Evolutionary conservation across 2,329 filamentous ascomycete genomes (phyloP), one percentile per base, ranked within the genome.

Genomic region (Parastagonospora nodorum): DNA sequence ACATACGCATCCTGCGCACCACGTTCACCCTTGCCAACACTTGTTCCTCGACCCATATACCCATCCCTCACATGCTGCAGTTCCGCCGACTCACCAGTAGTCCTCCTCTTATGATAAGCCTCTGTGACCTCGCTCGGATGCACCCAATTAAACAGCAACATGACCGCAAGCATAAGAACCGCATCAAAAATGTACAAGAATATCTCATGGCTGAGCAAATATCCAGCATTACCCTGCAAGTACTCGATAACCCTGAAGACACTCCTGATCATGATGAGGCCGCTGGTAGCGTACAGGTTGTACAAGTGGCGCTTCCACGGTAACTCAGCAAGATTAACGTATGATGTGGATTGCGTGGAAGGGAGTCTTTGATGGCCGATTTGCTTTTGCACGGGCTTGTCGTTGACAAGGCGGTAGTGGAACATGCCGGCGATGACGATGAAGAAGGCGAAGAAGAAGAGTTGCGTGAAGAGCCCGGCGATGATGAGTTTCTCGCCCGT

Each of bases 161-260:
- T 78, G 4, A 77, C 74, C 3, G 63, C 28, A n/a, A 73, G 58
- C 75, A 79, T 78, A 16, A 78, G 63, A 2, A 61, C 30, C 12
- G 75, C 74, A 67, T 81, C 78, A 45, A 80, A 77, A 27, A 77
- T 57, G 55, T 80, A 80, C 1, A 78, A 48, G 38, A 64, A 79
- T 2, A 69, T 62, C 65, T 82, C 79, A 16, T 74, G 66, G 4
- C 53, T 51, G 29, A 80, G 60, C 8, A 83, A 30, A 33, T 70
- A 74, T 2, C 80, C 80, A n/a, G 70, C 59, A 14, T 74, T 69
- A 2, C 80, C 79, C 53, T 74, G 61, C 1, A 71, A 55, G 48
- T 79, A 83, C 63, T 83, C 80, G 8, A 76, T 59, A 5, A 82
- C 68, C 19, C 80, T 74, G 46, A 81, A 80, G 2, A 82, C 56